Conservation (phyloP, 2,329 filamentous ascomycete species). For the Clonostachys rhizophaga region DNA sequence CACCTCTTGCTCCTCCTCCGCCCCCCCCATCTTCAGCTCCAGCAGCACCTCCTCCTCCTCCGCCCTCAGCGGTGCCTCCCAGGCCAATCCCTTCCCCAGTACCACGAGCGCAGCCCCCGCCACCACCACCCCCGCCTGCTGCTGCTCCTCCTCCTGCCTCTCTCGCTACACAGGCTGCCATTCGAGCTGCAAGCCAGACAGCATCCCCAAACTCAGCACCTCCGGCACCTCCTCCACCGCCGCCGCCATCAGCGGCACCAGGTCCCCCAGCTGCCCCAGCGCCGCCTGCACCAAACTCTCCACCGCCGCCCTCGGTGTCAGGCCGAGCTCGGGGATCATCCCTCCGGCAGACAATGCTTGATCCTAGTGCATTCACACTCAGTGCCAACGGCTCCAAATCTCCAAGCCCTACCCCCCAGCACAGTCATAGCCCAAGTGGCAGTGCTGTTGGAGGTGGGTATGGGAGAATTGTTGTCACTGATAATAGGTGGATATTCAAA, state of each 20-base stretch:
- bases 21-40: slow-evolving; percentile 34
- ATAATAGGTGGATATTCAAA: slow-evolving; percentile 83
- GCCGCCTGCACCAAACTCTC: slow-evolving; percentile 26
- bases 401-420: slow-evolving; percentile 31
- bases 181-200: slow-evolving; percentile 35
- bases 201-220: slow-evolving; percentile 26
- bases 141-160: slow-evolving; percentile 22
- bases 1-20: slow-evolving; percentile 27
- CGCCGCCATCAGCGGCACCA: slow-evolving; percentile 16
- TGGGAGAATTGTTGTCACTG: slow-evolving; percentile 60
- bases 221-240: slow-evolving; percentile 28
- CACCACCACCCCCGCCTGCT: slow-evolving; percentile 31
- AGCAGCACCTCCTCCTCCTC: slow-evolving; percentile 30
- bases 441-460: slow-evolving; percentile 11
- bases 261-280: slow-evolving; percentile 14
- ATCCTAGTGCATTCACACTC: slow-evolving; percentile 73
- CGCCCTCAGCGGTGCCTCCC: slow-evolving; percentile 22
- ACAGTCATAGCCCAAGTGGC: slow-evolving; percentile 15
- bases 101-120: slow-evolving; percentile 4
- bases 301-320: slow-evolving; percentile 27
- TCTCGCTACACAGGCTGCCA: slow-evolving; percentile 36
- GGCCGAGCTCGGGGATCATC: slow-evolving; percentile 35
- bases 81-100: slow-evolving; percentile 24
- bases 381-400: slow-evolving; percentile 55
- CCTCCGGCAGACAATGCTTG: slow-evolving; percentile 60